Evolutionary conservation across 257 asterid species (phyloP).

Genomic region (Solanum gandarillasii): DNA sequence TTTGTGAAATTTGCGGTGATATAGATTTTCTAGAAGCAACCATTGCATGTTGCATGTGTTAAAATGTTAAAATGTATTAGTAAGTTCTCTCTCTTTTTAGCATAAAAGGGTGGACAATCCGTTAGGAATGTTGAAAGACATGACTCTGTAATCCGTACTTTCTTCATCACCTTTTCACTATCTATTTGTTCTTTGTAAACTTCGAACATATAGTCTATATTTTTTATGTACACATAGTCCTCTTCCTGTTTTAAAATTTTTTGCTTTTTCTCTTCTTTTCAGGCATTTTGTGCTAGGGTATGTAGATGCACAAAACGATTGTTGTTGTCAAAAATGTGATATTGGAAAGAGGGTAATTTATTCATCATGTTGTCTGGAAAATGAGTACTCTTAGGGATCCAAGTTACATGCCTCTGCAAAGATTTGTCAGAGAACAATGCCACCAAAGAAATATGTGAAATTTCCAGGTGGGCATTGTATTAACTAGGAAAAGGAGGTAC

Average conservation of each 20-base stretch:
- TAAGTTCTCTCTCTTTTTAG: too few species aligned
- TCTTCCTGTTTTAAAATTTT: neutral
- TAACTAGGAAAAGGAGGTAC: neutral
- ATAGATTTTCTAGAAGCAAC: conserved; percentile 28
- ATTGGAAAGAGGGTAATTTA: neutral
- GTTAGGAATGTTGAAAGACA: too few species aligned
- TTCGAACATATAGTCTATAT: too few species aligned
- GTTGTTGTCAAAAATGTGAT: conserved; percentile 41
- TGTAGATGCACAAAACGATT: conserved; percentile 7
- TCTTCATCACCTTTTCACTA: neutral
- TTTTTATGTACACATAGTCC: neutral
- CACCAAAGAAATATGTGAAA: neutral
- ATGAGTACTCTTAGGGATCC: neutral
- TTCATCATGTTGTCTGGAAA: conserved; percentile 2
- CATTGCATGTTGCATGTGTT: conserved; percentile 39
- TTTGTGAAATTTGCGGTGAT: conserved; percentile 51
- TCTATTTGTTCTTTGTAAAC: neutral
- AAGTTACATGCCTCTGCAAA: neutral
- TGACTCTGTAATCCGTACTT: too few species aligned
- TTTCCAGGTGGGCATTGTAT: neutral
- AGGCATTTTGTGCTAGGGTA: conserved; percentile 38
- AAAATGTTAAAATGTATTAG: neutral
- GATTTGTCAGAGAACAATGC: neutral
- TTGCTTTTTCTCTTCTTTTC: neutral
- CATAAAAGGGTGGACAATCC: neutral